Evolutionary conservation across 78 protist genomes (phyloP).

Genomic region (Guillardia theta): DNA sequence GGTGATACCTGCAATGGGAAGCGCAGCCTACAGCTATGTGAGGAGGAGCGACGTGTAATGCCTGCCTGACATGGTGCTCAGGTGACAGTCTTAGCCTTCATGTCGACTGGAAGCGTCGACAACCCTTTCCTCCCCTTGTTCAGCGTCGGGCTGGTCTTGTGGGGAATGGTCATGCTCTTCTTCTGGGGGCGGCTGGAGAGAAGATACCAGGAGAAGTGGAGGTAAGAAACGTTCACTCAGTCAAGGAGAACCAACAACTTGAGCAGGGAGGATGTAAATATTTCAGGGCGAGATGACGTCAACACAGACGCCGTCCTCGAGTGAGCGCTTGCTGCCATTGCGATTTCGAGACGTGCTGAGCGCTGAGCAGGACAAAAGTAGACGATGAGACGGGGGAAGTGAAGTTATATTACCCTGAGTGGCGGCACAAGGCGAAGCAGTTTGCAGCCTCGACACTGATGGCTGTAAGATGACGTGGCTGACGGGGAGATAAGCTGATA

Average conservation of each 20-base stretch:
- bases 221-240: no score
- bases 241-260: no score
- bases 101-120: not conserved
- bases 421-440: not conserved
- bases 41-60: not conserved
- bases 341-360: no score
- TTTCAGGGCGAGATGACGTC: not conserved
- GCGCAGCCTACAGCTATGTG: not conserved
- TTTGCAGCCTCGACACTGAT: not conserved
- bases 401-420: not conserved
- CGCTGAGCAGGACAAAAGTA: no score
- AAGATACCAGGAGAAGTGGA: not conserved
- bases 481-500: not conserved
- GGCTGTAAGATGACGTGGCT: not conserved
- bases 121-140: not conserved
- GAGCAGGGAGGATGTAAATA: not conserved
- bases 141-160: not conserved
- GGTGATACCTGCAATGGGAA: not conserved
- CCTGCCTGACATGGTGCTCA: not conserved
- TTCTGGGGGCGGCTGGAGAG: not conserved
- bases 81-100: not conserved
- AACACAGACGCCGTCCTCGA: not conserved
- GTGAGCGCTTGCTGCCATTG: no score
- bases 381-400: conserved; percentile 7
- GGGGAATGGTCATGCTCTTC: not conserved